A percentile compares a stretch with the other conserved stretches of the same genome.
These are phyloP conservation scores for Neocatenulostroma microsporum DNA, from an alignment of 2,329 filamentous ascomycete genomes.

Conservation along the genomic window DNA sequence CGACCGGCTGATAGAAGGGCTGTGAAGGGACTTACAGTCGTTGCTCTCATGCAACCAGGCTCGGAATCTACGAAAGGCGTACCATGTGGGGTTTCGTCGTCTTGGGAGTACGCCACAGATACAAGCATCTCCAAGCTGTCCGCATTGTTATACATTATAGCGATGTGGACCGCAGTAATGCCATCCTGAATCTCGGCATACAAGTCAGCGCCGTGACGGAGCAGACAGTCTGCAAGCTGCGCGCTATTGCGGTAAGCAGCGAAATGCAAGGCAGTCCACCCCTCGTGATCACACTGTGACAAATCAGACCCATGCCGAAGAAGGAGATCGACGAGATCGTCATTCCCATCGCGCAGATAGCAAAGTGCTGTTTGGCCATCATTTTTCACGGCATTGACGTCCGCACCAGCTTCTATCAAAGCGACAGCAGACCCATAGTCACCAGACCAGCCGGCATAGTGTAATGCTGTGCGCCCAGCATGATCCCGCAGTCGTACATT, in stretches of 20 bases:
- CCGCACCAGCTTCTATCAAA: background rate
- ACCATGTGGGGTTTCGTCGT: no score
- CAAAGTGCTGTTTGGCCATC: constrained; percentile 1
- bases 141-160: background rate
- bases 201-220: background rate
- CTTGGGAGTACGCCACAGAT: background rate
- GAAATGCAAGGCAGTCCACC: background rate
- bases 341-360: background rate
- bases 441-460: background rate
- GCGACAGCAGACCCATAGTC: background rate
- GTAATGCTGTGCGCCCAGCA: background rate
- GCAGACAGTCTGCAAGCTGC: background rate
- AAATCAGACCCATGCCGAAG: background rate
- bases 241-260: background rate
- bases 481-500: background rate
- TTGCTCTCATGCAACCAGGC: no score
- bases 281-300: background rate
- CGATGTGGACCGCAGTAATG: background rate
- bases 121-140: background rate
- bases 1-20: background rate
- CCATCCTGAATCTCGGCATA: background rate
- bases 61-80: no score
- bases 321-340: background rate
- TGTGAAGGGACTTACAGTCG: background rate
- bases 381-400: background rate